A percentile compares a stretch with the other conserved stretches of the same genome.
These are phyloP conservation scores for Puccinia novopanici DNA, from an alignment of 1,284 basidiomycete genomes.

Conservation along the genomic window DNA sequence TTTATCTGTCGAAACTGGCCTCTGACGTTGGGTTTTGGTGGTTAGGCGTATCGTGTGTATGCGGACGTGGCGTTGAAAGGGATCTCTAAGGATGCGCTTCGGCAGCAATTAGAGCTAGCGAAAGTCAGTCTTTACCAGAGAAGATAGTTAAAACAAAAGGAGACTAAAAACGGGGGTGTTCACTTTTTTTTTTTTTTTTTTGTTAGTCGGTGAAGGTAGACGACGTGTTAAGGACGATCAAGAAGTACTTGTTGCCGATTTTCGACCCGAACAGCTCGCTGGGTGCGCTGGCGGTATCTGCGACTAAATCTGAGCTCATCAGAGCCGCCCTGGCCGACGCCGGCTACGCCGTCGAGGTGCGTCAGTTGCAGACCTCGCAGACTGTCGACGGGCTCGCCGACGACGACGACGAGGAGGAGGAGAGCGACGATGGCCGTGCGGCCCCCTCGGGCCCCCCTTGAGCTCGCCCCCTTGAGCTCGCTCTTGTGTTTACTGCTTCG, in stretches of 20 bases:
- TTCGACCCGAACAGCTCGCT: slow-evolving; percentile 78
- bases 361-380: no score
- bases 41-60: slow-evolving; percentile 75
- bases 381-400: slow-evolving; percentile 66
- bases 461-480: no score
- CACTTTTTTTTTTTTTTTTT: no score
- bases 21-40: no score
- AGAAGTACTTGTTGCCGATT: slow-evolving; percentile 79
- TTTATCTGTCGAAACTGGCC: no score
- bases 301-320: slow-evolving; percentile 76
- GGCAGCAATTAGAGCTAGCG: slow-evolving; percentile 74
- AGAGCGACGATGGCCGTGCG: slow-evolving; percentile 64
- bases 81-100: slow-evolving; percentile 71
- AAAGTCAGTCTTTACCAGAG: slow-evolving; percentile 58
- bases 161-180: no score
- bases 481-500: no score
- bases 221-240: slow-evolving; percentile 72
- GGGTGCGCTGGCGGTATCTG: slow-evolving; percentile 78
- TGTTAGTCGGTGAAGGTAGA: slow-evolving; percentile 72
- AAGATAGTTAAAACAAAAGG: neutral
- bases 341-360: slow-evolving; percentile 80
- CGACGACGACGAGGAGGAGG: slow-evolving; percentile 77
- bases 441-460: no score
- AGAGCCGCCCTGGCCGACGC: slow-evolving; percentile 66
- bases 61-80: slow-evolving; percentile 82